Base-by-base conservation (phyloP, 2,329 filamentous ascomycete genomes). In the Hymenoscyphus repandus region DNA sequence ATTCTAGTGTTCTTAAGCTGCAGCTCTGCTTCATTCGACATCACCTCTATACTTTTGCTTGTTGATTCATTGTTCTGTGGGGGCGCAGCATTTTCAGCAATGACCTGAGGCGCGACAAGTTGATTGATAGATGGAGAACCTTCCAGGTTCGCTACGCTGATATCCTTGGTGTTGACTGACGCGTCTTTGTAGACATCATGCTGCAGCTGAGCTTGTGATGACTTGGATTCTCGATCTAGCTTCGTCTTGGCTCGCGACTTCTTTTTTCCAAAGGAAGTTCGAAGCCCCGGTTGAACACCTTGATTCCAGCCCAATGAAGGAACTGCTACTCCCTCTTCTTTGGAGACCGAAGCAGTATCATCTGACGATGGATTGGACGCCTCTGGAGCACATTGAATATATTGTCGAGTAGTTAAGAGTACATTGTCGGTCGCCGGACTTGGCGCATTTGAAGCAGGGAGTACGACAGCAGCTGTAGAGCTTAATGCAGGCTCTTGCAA, bases 301-400 rank as follows among this genome's bases (percentile, higher is more conserved):
- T 70, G 66, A 45, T 75, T 75, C 73, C 72, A 75, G 49, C 66
- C 71, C n/a, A 67, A 1, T 15, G 20, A 13, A 32, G 20, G 2
- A 11, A 9, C 27, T 9, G 10, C 34, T 37, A 9, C 3, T 37
- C 12, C 15, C 10, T 37, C 15, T 13, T 37, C 34, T 5, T 13
- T 13, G 12, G 34, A 17, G 10, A 11, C 15, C 34, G 34, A 13
- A 5, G 15, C 34, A 17, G 12, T 37, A 4, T 13, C 34, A 37
- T 37, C 34, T 37, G 12, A 13, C 10, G 15, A 3, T 13, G 10
- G 15, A 13, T 37, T 13, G 5, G 12, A 13, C 34, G 34, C 34
- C 15, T 17, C 15, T 17, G 12, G 7, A 27, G 22, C 4, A 27
- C 4, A 27, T 27, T 27, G 22, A 7, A 27, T 27, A 27, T 27